Evolutionary conservation across 2,329 filamentous ascomycete species (phyloP), one percentile per base, ranked within the genome.

Genomic region (Dothidotthia symphoricarpi): DNA sequence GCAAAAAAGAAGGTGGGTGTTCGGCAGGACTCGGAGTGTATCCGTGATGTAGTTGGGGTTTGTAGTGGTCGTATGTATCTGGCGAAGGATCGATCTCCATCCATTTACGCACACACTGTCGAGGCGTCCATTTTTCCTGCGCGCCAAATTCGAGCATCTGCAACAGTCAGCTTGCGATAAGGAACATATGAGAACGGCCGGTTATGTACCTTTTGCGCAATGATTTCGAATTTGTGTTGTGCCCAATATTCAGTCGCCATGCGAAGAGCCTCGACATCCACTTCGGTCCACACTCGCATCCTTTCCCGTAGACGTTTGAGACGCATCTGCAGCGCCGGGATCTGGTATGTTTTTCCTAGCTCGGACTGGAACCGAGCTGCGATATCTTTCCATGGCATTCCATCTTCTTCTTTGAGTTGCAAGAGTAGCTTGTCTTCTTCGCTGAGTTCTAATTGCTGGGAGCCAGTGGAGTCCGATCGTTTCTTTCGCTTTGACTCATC

Each of bases 371-470:
- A 76, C 15, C 71, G 70, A 6, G 66, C 63, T 7, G 72, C 72
- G 41, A 77, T 77, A 40, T 76, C 75, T 52, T 77, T 77, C 75
- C 75, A 78, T 0, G 74, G 70, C 37, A 77, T 68, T 22, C 62
- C 67, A 38, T 77, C 73, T 32, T 75, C 72, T 41, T 77, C 73
- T 40, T 76, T 76, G 31, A 77, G 65, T 41, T 69, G 65, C 12
- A 77, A 60, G 8, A 78, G 68, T 14, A 76, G 57, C 29, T 66
- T 65, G 41, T 77, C 74, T 52, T 77, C 74, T 27, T 77, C 74
- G 41, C 65, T 71, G 6, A 77, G 57, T 38, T 75, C 72, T 7
- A 66, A 59, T 10, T 63, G 61, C 8, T 39, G 43, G 4, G 59
- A 59, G 3, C 45, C 53, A 34, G 53, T 60, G 1, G 61, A 64